These are phyloP conservation scores for Echites panduratus DNA, from an alignment of 257 asterid genomes.

Conservation along the genomic window DNA sequence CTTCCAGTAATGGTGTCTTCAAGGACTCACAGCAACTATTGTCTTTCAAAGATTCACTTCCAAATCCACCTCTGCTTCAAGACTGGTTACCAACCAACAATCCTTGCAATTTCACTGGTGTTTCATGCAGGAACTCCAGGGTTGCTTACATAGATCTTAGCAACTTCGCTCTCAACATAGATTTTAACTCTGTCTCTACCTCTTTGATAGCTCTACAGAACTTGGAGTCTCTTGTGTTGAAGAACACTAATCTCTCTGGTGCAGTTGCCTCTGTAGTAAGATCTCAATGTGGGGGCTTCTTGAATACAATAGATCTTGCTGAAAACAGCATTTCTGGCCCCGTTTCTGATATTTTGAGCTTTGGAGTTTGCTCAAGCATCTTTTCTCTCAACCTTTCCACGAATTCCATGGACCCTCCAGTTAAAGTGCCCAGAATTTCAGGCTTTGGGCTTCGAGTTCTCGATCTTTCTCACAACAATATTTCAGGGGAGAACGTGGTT, in stretches of 20 bases:
- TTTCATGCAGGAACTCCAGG: constrained; percentile 45
- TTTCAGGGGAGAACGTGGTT: constrained; percentile 46
- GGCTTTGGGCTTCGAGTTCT: constrained; percentile 33
- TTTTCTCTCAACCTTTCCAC: constrained; percentile 54
- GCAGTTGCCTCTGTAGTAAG: constrained; percentile 34
- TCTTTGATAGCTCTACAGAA: constrained; percentile 38
- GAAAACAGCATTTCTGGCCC: constrained; percentile 68
- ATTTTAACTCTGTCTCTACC: constrained; percentile 40
- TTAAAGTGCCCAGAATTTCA: constrained; percentile 19
- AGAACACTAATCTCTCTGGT: constrained; percentile 52
- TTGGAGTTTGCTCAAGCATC: constrained; percentile 56
- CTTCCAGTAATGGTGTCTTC: constrained; percentile 20
- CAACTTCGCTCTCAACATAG: constrained; percentile 34
- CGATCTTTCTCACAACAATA: constrained; percentile 78
- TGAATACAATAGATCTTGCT: constrained; percentile 67
- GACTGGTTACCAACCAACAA: constrained; percentile 48
- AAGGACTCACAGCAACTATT: constrained; percentile 54
- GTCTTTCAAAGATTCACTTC: constrained; percentile 60
- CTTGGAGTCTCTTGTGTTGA: constrained; percentile 63
- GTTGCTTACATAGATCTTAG: constrained; percentile 67
- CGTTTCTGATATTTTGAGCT: constrained; percentile 39
- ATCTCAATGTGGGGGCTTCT: constrained; percentile 33
- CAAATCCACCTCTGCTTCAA: constrained; percentile 37
- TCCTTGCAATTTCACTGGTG: constrained; percentile 68
- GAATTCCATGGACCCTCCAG: constrained; percentile 50